phyloP scores from a whole-genome alignment of 495 filamentous ascomycete species.

The Pyronema domesticum region DNA sequence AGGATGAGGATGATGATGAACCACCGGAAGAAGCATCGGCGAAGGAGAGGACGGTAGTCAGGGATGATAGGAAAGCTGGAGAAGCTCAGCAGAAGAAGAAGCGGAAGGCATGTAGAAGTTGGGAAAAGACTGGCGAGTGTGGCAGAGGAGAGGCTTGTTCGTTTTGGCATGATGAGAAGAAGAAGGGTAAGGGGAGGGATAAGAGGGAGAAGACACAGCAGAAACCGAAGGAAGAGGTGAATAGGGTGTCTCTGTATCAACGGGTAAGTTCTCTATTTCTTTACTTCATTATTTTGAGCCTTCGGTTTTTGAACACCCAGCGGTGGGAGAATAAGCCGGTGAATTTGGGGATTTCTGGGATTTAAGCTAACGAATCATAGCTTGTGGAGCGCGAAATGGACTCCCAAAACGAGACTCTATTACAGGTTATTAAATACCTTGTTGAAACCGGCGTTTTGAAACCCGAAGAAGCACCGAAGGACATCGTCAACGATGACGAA shows the following conservation, averaged over 20 bases:
- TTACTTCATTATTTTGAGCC: too few species aligned
- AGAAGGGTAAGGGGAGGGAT: not conserved
- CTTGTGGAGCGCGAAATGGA: slow-evolving; percentile 23
- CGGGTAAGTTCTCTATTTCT: slow-evolving; percentile 27
- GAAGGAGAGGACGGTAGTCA: not conserved
- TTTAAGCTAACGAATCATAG: slow-evolving; percentile 13
- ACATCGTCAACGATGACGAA: not conserved
- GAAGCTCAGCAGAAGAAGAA: slow-evolving; percentile 8
- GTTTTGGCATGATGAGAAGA: not conserved
- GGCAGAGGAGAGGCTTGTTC: too few species aligned
- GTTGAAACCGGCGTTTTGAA: slow-evolving; percentile 12
- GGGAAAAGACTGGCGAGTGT: not conserved
- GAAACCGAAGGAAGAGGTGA: not conserved
- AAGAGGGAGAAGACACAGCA: not conserved
- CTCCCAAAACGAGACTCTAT: slow-evolving; percentile 17
- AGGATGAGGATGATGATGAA: not conserved
- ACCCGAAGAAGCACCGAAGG: not conserved
- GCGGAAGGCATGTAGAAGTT: not conserved
- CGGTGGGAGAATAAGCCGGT: too few species aligned
- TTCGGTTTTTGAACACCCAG: too few species aligned
- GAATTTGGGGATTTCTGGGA: too few species aligned
- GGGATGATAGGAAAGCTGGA: not conserved
- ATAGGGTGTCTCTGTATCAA: slow-evolving; percentile 33
- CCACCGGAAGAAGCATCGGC: slow-evolving; percentile 1
- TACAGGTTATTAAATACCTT: slow-evolving; percentile 19